A percentile compares a stretch with the other conserved stretches of the same genome.
phyloP scores from a whole-genome alignment of 331 rosid species.

The Cydonia oblonga region DNA sequence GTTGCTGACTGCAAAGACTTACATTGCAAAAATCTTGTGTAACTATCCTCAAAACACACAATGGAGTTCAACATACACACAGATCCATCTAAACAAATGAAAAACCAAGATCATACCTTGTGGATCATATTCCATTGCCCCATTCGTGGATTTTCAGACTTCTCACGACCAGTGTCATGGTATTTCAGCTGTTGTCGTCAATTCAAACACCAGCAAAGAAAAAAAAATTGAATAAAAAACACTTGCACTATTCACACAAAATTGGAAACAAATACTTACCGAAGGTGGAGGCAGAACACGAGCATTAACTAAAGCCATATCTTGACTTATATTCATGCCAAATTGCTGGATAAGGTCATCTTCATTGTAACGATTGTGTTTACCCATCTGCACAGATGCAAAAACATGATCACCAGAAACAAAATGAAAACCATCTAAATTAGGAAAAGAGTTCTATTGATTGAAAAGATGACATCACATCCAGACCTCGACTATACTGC shows the following conservation, averaged over 20 bases:
- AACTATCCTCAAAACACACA: neutral
- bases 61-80: neutral
- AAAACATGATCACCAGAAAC: neutral
- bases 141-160: conserved; percentile 38
- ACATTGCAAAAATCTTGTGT: neutral
- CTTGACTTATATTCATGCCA: conserved; percentile 31
- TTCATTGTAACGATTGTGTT: neutral
- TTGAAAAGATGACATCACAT: neutral
- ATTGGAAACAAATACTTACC: conserved; percentile 24
- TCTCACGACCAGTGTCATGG: conserved; percentile 34
- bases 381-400: conserved; percentile 15
- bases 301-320: conserved; percentile 30
- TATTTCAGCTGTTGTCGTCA: conserved; percentile 46
- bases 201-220: neutral
- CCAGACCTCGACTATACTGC: conserved; percentile 16
- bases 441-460: neutral
- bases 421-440: neutral
- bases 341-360: conserved; percentile 26
- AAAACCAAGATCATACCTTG: conserved; percentile 33
- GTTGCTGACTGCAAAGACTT: neutral
- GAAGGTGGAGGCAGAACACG: conserved; percentile 58
- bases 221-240: neutral
- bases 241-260: neutral
- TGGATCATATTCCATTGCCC: conserved; percentile 89
- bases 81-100: neutral